Conservation (phyloP, 805 yeast genomes). For the Saturnispora gosingensis region DNA sequence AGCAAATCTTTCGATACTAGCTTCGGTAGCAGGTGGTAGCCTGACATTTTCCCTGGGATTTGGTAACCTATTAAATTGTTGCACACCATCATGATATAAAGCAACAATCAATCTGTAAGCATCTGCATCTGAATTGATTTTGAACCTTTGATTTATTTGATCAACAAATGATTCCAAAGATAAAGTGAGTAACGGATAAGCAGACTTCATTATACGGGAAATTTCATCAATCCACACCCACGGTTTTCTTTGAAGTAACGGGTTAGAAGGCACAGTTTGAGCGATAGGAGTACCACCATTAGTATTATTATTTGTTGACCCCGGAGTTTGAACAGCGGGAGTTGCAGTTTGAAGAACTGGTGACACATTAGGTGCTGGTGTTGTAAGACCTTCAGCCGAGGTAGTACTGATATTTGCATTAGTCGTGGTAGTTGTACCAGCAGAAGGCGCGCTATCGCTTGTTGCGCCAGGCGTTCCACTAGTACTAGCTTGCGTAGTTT, state of each 20-base stretch:
- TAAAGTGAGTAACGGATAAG: conserved; percentile 86
- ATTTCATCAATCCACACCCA: conserved; percentile 91
- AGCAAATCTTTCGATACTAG: conserved; percentile 79
- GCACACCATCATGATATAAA: conserved; percentile 85
- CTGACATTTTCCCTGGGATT: conserved; percentile 82
- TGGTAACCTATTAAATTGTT: conserved; percentile 75
- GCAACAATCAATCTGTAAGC: conserved; percentile 92
- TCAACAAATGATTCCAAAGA: conserved; percentile 93
- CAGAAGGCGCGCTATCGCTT: neutral
- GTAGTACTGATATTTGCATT: neutral
- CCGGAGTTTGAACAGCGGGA: neutral
- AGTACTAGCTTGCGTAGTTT: conserved; percentile 1
- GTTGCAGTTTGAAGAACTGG: conserved; percentile 3
- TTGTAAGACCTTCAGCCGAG: neutral
- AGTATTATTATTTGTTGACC: neutral
- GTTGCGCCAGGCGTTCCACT: neutral
- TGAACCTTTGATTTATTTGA: conserved; percentile 88
- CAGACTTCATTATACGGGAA: conserved; percentile 91
- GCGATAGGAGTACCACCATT: conserved; percentile 5
- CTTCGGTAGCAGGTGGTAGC: conserved; percentile 85
- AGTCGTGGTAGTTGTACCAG: neutral
- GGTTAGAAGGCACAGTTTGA: conserved; percentile 7
- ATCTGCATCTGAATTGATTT: conserved; percentile 91
- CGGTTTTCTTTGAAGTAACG: conserved; percentile 46
- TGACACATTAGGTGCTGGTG: conserved; percentile 6